Base-by-base conservation (phyloP, 202 grass and related monocot genomes). In the Bolboschoenoplectus hybrid region DNA sequence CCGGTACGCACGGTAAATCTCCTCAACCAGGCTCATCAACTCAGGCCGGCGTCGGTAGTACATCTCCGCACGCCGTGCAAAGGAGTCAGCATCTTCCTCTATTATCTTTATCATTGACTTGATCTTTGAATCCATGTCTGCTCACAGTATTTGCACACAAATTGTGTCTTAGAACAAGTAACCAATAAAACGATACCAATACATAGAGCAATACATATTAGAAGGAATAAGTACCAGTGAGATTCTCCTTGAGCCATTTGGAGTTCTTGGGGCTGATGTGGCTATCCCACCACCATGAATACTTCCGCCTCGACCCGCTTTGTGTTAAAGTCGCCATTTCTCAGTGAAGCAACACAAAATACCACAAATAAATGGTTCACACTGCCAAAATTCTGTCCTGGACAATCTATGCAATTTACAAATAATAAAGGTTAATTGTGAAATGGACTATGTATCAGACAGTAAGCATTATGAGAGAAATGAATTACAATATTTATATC, bases 251-350 rank as follows among this genome's bases (percentile, higher is more conserved):
- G 53, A 99, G 97, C 97, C 97, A 99, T 99, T 96, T 96, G 0
- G 97, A 99, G 70, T 99, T 95, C 60, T 99, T 99, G 2, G 97
- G 90, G 56, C 86, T 87, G 87, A 99, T 96, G 85, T 96, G 93
- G 85, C 97, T 96, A 78, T 96, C 97, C 97, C 97, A 99, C 97
- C 97, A 99, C 97, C 97, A 99, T 1, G 97, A 99, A 72, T 99
- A 98, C 82, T 91, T 93, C 77, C 90, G 84, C 85, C 89, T 95
- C 1, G 95, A 91, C 67, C 93, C 91, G 36, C 86, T 90, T 16
- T 85, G 85, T n/a, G 88, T 89, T 86, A 92, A 78, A 47, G 79
- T 85, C 1, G 91, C 93, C 95, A 95, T 98, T 70, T 70, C 26
- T 84, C 12, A 17, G 64, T 67, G n/a, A 64, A 82, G n/a, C 35